Evolutionary conservation across 306 rosid species (phyloP), one percentile per base, ranked within the genome.

Genomic region (Rosa rugosa): DNA sequence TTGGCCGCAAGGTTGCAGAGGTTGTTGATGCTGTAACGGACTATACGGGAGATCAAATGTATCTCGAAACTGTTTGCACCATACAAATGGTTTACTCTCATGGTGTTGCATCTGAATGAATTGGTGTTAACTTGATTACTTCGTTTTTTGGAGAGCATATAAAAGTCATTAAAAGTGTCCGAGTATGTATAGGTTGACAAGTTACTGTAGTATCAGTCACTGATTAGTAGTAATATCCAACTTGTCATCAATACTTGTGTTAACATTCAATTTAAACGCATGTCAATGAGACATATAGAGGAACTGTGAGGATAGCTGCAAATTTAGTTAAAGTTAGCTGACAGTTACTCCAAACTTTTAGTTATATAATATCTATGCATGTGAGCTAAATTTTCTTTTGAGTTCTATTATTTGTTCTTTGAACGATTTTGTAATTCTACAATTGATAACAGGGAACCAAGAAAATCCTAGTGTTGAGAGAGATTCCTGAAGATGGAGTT

Each of bases 401-500:
- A 59, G 69, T 22, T 44, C 31, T 25, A 62, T 60, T 18, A n/a
- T 47, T 50, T 13, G 69, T 57, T 23, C 67, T 27, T 65, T 74
- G 20, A 59, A 53, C 22, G 23, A 13, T 31, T 49, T 46, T n/a
- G n/a, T 59, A 53, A 56, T 72, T 67, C 77, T 73, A 53, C 14
- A 13, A 53, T 50, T 20, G 78, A 84, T 80, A 75, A 25, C 80
- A 95, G 99, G 97, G 90, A 80, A 76, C 85, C 74, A 88, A 85
- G 81, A 95, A 89, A 77, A 90, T 87, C 73, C 87, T 95, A 77
- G 91, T 91, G 51, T 77, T 95, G 81, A 87, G 91, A 84, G 99
- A 95, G 83, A 91, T 95, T 76, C 92, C 99, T 25, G 96, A 91
- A 91, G 93, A 88, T 80, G 94, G 91, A 70, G 93, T 93, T 50